These are phyloP conservation scores for Botrytis galanthina DNA, from an alignment of 2,329 filamentous ascomycete species.

Conservation along the genomic window DNA sequence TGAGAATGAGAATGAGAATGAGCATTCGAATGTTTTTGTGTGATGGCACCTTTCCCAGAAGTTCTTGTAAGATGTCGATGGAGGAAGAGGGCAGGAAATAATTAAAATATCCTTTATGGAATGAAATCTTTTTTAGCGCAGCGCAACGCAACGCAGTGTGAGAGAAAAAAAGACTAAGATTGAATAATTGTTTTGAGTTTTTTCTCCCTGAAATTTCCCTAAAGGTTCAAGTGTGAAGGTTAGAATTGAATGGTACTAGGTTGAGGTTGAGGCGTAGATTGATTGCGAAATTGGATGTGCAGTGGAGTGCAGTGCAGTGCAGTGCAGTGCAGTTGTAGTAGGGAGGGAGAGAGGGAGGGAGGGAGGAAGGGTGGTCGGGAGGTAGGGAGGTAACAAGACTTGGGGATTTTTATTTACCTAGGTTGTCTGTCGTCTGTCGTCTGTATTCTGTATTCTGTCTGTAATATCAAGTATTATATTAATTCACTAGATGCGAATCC, in stretches of 20 bases:
- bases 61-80: neutral
- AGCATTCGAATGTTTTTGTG: neutral
- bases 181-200: constrained; percentile 4
- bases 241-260: neutral
- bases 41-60: too few species aligned
- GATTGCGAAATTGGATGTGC: neutral
- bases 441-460: too few species aligned
- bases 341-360: neutral
- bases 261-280: neutral
- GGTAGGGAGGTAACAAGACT: neutral
- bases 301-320: neutral
- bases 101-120: neutral
- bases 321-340: neutral
- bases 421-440: neutral
- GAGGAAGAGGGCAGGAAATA: neutral
- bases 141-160: neutral
- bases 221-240: neutral
- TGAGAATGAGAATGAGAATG: neutral
- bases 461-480: neutral
- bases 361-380: too few species aligned
- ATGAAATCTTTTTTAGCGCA: neutral
- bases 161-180: neutral
- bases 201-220: neutral
- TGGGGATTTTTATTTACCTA: neutral
- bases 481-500: neutral